Evolutionary conservation across 2,329 filamentous ascomycete genomes (phyloP).

Genomic region (Alternaria rosae): DNA sequence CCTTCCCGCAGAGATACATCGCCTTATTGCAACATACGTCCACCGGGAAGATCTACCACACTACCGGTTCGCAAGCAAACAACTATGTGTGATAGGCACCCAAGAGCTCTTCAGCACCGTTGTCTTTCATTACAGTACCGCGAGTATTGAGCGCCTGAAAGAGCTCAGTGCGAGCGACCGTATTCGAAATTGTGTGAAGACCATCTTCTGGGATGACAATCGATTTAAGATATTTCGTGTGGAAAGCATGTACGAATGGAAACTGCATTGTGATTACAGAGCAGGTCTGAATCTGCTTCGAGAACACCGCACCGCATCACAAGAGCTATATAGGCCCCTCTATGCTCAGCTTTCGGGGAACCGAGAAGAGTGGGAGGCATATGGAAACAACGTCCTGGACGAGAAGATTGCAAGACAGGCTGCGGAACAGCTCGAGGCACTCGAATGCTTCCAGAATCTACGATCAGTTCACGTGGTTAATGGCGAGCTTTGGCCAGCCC

Average conservation of each 20-base stretch:
- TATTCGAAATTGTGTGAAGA: constrained; percentile 13
- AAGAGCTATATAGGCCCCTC: background rate
- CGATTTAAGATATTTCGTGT: background rate
- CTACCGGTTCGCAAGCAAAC: constrained; percentile 20
- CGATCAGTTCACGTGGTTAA: constrained; percentile 4
- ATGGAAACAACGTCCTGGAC: constrained; percentile 11
- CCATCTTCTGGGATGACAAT: constrained; percentile 21
- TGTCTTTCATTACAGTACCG: constrained; percentile 13
- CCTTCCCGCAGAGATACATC: constrained; percentile 22
- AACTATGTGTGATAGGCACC: constrained; percentile 5
- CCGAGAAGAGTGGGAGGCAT: constrained; percentile 14
- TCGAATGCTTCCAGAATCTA: constrained; percentile 8
- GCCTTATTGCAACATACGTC: constrained; percentile 15
- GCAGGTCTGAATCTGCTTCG: background rate
- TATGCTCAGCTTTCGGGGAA: constrained; percentile 2
- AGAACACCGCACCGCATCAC: background rate
- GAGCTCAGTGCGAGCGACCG: constrained; percentile 5
- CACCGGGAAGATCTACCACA: constrained; percentile 11
- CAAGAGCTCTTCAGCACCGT: constrained; percentile 18
- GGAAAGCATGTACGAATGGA: constrained; percentile 20
- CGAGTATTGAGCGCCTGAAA: constrained; percentile 15
- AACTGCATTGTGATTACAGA: background rate
- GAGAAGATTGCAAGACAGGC: background rate
- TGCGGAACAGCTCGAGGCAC: background rate
- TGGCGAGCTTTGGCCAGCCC: background rate